Percentiles rank a stretch among this genome's conserved stretches.
These are phyloP conservation scores for Prunus fruticosa DNA, from an alignment of 306 rosid genomes.

Conservation along the genomic window DNA sequence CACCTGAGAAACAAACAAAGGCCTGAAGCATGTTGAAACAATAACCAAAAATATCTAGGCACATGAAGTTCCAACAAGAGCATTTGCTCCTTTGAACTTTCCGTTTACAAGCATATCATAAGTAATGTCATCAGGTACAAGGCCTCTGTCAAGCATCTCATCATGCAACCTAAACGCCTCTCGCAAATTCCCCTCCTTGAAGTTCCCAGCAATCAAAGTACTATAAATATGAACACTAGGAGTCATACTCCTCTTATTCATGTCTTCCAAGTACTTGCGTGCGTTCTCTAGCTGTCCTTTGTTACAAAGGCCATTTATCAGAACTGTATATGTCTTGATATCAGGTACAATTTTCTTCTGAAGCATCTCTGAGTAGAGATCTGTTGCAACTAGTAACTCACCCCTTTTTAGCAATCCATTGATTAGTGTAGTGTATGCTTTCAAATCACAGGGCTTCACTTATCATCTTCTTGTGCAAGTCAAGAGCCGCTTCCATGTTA, in stretches of 20 bases:
- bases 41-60: not conserved
- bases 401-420: constrained; percentile 58
- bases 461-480: constrained; percentile 57
- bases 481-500: constrained; percentile 65
- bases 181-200: constrained; percentile 63
- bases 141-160: constrained; percentile 86
- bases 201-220: constrained; percentile 61
- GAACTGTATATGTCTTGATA: constrained; percentile 37
- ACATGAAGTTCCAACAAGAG: constrained; percentile 16
- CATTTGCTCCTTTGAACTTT: constrained; percentile 38
- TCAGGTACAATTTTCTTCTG: constrained; percentile 66
- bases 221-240: constrained; percentile 64
- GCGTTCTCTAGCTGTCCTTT: constrained; percentile 64
- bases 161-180: constrained; percentile 73
- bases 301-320: constrained; percentile 61
- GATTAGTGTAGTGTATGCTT: constrained; percentile 59
- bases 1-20: not conserved
- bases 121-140: constrained; percentile 56
- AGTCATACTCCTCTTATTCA: constrained; percentile 38
- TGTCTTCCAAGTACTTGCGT: constrained; percentile 53
- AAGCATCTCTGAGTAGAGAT: constrained; percentile 77
- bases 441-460: constrained; percentile 56
- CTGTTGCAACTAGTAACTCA: constrained; percentile 44
- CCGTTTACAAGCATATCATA: constrained; percentile 69
- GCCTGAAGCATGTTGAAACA: constrained; percentile 2